phyloP scores from a whole-genome alignment of 2,329 filamentous ascomycete species.

The Nemania bipapillata region DNA sequence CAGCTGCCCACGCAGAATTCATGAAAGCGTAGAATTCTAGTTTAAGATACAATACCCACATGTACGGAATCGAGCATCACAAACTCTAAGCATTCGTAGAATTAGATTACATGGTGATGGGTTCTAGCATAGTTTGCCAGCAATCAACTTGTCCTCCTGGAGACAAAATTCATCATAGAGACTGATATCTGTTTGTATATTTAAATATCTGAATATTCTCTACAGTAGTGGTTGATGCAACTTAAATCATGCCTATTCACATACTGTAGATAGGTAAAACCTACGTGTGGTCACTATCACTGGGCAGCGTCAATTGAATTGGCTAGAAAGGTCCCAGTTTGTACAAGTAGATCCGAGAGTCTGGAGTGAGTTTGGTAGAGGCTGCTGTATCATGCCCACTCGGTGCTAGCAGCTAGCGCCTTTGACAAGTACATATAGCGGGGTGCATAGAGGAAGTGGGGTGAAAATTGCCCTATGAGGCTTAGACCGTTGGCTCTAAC shows the following conservation, averaged over 20 bases:
- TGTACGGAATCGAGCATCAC: background rate
- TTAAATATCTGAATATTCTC: background rate
- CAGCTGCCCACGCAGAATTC: no score
- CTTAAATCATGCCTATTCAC: background rate
- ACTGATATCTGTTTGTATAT: background rate
- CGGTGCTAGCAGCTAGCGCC: no score
- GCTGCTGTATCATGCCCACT: background rate
- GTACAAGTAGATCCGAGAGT: background rate
- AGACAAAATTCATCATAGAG: background rate
- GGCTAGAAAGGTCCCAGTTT: background rate
- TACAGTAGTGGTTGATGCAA: background rate
- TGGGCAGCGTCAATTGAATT: background rate
- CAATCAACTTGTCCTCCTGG: background rate
- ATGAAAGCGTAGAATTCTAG: no score
- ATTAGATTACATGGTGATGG: background rate
- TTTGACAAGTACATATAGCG: conserved; percentile 17
- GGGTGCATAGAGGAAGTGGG: conserved; percentile 28
- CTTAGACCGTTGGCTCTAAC: background rate
- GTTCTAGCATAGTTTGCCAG: background rate
- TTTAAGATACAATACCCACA: no score
- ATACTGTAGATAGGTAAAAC: background rate
- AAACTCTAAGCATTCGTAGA: background rate
- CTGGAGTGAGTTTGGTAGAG: background rate
- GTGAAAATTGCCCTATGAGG: conserved; percentile 17
- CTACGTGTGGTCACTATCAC: background rate